A percentile compares a stretch with the other conserved stretches of the same genome.
Evolutionary conservation across 148 eudicot genomes (phyloP).

Genomic region (Heliamphora exappendiculata): DNA sequence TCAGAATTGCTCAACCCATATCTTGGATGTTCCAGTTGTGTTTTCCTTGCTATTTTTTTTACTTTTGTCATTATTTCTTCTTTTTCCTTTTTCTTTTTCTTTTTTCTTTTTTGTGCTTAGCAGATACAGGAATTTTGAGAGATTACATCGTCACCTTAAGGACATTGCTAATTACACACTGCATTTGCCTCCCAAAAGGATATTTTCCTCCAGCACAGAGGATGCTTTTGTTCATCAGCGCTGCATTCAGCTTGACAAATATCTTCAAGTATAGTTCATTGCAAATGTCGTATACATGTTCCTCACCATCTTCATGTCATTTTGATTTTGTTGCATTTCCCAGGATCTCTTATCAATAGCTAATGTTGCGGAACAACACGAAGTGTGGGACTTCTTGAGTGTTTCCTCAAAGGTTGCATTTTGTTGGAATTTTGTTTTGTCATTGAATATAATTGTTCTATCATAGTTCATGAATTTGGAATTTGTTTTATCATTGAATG

Average conservation of each 20-base stretch:
- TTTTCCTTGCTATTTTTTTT: not conserved
- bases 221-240: slow-evolving; percentile 98
- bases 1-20: not conserved
- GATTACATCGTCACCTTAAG: slow-evolving; percentile 91
- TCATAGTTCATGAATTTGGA: not conserved
- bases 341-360: slow-evolving; percentile 97
- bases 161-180: slow-evolving; percentile 88
- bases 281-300: not conserved
- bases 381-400: slow-evolving; percentile 97
- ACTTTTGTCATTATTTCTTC: not conserved
- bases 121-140: slow-evolving; percentile 94
- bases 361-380: slow-evolving; percentile 98
- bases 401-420: slow-evolving; percentile 73
- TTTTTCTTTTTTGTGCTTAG: slow-evolving; percentile 14
- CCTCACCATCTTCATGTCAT: not conserved
- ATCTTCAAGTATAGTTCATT: slow-evolving; percentile 61
- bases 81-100: not conserved
- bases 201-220: slow-evolving; percentile 97
- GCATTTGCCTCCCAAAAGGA: slow-evolving; percentile 97
- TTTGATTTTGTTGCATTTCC: slow-evolving; percentile 17
- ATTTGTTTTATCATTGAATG: not conserved
- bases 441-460: not conserved
- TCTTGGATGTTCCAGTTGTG: slow-evolving; percentile 1
- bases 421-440: not conserved
- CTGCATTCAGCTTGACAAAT: slow-evolving; percentile 92